Percentiles rank a stretch among this genome's conserved stretches.
Conservation (phyloP, 2,329 filamentous ascomycete species). For the Fusarium annulatum region DNA sequence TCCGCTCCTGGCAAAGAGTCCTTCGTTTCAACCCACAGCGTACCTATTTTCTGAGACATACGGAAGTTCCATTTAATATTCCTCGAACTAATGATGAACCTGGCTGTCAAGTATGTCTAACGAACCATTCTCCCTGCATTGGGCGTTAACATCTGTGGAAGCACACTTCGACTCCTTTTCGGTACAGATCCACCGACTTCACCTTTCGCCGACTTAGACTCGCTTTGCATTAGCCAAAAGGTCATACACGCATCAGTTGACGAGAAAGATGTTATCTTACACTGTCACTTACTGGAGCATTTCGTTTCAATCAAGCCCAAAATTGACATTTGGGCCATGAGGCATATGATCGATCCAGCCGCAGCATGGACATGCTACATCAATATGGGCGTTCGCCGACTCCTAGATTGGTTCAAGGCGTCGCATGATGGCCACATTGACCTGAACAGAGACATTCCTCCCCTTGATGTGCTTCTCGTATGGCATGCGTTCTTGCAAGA, state of each 20-base stretch:
- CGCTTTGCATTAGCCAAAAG: not conserved
- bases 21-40: not conserved
- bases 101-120: constrained; percentile 1
- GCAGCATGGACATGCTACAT: constrained; percentile 35
- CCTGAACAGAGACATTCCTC: constrained; percentile 11
- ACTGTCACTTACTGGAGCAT: constrained; percentile 26
- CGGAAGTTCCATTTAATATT: not conserved
- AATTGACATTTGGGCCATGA: constrained; percentile 17
- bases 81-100: not conserved
- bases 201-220: not conserved
- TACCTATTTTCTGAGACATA: not conserved
- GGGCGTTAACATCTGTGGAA: not conserved
- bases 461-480: constrained; percentile 25
- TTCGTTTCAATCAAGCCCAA: constrained; percentile 13
- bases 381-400: constrained; percentile 23
- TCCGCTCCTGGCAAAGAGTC: not conserved
- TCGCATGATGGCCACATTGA: not conserved
- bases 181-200: not conserved
- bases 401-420: constrained; percentile 19
- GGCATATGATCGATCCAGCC: not conserved
- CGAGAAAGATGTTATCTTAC: constrained; percentile 3
- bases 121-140: not conserved
- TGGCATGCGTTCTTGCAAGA: constrained; percentile 29
- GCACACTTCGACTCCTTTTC: constrained; percentile 1
- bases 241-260: constrained; percentile 4